A percentile compares a stretch with the other conserved stretches of the same genome.
Conservation (phyloP, 331 rosid species). For the Rosa hybrid region DNA sequence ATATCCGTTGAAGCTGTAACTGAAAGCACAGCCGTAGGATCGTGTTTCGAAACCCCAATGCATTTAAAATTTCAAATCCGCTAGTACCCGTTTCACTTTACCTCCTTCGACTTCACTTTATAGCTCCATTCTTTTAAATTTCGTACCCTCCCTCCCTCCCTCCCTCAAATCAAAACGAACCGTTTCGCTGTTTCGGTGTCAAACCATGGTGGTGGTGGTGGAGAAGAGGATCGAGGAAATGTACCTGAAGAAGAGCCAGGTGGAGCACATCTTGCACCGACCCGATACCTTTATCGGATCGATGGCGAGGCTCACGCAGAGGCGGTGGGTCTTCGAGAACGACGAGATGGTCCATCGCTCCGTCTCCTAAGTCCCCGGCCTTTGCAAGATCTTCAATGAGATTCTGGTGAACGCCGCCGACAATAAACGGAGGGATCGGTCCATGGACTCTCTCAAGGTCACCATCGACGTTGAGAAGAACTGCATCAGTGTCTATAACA, state of each 20-base stretch:
- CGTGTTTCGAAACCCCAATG: neutral
- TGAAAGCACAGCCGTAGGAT: slow-evolving; percentile 6
- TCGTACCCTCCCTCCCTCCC: neutral
- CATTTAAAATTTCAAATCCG: slow-evolving; percentile 32
- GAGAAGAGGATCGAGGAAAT: slow-evolving; percentile 63
- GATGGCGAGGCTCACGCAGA: slow-evolving; percentile 75
- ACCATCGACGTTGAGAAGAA: slow-evolving; percentile 53
- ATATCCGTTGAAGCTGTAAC: too few species aligned
- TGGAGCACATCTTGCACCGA: slow-evolving; percentile 87
- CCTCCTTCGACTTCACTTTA: neutral
- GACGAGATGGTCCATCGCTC: slow-evolving; percentile 66
- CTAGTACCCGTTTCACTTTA: neutral
- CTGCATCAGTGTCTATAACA: slow-evolving; percentile 54
- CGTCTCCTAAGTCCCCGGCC: slow-evolving; percentile 75
- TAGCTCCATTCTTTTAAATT: too few species aligned
- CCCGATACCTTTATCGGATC: slow-evolving; percentile 92
- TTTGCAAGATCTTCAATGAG: slow-evolving; percentile 91
- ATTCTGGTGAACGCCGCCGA: slow-evolving; percentile 90
- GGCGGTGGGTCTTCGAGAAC: slow-evolving; percentile 72
- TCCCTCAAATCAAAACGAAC: neutral
- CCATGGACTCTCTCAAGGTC: slow-evolving; percentile 71
- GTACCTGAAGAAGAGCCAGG: slow-evolving; percentile 78
- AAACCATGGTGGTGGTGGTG: slow-evolving; percentile 44
- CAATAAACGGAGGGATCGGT: slow-evolving; percentile 78
- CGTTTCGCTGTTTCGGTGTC: neutral